These are phyloP conservation scores for Skeletonema grethae DNA, from an alignment of 108 stramenopile genomes.

Conservation along the genomic window DNA sequence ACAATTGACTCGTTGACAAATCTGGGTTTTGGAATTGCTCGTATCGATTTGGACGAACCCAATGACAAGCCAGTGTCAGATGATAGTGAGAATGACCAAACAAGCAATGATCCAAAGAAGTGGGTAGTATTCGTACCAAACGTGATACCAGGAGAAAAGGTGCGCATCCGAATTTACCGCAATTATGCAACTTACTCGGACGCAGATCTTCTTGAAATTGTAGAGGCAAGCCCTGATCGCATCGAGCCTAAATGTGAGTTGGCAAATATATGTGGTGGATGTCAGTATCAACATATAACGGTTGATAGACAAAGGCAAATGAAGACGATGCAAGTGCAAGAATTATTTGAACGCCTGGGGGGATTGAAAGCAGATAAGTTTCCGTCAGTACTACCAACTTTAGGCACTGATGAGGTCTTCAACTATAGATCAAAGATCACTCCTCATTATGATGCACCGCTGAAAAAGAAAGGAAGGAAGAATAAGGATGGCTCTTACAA, in stretches of 20 bases:
- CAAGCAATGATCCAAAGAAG: slow-evolving; percentile 12
- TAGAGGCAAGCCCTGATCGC: slow-evolving; percentile 77
- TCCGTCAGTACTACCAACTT: slow-evolving; percentile 53
- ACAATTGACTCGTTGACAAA: slow-evolving; percentile 76
- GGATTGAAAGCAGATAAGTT: slow-evolving; percentile 54
- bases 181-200: slow-evolving; percentile 88
- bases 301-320: slow-evolving; percentile 88
- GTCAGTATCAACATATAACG: slow-evolving; percentile 95
- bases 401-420: slow-evolving; percentile 90
- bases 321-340: slow-evolving; percentile 92
- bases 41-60: slow-evolving; percentile 37
- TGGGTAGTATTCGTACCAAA: slow-evolving; percentile 95
- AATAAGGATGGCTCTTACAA: background rate
- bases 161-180: slow-evolving; percentile 80
- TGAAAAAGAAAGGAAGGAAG: slow-evolving; percentile 43
- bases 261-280: slow-evolving; percentile 91
- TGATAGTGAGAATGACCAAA: background rate
- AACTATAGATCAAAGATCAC: slow-evolving; percentile 95
- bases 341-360: slow-evolving; percentile 69
- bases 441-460: slow-evolving; percentile 93
- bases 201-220: slow-evolving; percentile 84
- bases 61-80: background rate
- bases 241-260: slow-evolving; percentile 84
- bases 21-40: slow-evolving; percentile 77
- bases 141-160: slow-evolving; percentile 91